Evolutionary conservation across 345 rosid species (phyloP).

Genomic region (Lumnitzera racemosa): DNA sequence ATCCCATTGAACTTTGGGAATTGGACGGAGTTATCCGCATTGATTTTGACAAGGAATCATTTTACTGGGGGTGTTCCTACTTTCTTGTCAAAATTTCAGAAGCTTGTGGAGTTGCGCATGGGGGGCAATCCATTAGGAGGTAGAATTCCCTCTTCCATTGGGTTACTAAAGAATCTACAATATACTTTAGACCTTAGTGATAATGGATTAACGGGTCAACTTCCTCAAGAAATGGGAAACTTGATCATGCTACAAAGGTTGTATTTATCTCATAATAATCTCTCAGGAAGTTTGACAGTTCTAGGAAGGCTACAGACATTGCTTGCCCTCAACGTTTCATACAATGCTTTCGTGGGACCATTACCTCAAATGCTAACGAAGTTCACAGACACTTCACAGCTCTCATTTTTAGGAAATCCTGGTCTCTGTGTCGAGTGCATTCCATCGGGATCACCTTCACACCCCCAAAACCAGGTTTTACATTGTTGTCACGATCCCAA

Average conservation of each 20-base stretch:
- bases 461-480: slow-evolving; percentile 21
- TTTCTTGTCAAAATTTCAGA: slow-evolving; percentile 40
- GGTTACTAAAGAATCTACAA: slow-evolving; percentile 32
- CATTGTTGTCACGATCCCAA: slow-evolving; percentile 28
- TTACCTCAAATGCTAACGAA: slow-evolving; percentile 38
- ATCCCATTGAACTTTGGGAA: slow-evolving; percentile 35
- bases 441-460: slow-evolving; percentile 16
- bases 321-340: slow-evolving; percentile 40
- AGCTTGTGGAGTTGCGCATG: slow-evolving; percentile 41
- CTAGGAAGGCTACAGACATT: slow-evolving; percentile 34
- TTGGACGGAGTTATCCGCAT: slow-evolving; percentile 44
- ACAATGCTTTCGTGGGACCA: slow-evolving; percentile 62
- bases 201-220: slow-evolving; percentile 45
- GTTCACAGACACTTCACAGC: slow-evolving; percentile 27
- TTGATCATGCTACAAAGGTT: slow-evolving; percentile 38
- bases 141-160: slow-evolving; percentile 52
- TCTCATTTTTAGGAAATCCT: slow-evolving; percentile 51
- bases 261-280: slow-evolving; percentile 58
- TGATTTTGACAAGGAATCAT: slow-evolving; percentile 48
- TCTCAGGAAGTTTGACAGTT: slow-evolving; percentile 46
- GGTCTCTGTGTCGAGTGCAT: slow-evolving; percentile 48
- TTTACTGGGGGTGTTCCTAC: slow-evolving; percentile 60
- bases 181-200: slow-evolving; percentile 58
- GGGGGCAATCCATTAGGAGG: slow-evolving; percentile 67
- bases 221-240: slow-evolving; percentile 38